Evolutionary conservation across 164 flowering plant genomes (phyloP), one percentile per base, ranked within the genome.

Genomic region (Magnolia officinalis): DNA sequence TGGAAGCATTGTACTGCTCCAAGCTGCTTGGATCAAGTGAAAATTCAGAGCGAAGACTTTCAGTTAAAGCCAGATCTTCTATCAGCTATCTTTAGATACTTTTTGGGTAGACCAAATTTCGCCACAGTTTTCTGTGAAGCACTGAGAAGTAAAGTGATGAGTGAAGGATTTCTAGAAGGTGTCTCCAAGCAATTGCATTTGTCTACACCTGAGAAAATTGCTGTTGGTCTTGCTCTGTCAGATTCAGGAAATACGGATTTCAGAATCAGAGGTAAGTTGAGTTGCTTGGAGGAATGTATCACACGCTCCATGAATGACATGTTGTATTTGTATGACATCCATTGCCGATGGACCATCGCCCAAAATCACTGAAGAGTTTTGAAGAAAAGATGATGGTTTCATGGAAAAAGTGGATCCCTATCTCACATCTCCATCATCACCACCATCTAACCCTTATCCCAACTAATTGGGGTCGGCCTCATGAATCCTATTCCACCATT

Each of bases 161-260:
- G 49, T 78, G 91, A 88, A 59, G 89, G 75, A 31, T 84, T 86
- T 82, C 85, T 93, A 66, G 88, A 76, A 72, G 85, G 84, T 79
- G 78, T 96, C 13, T 90, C 86, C 20, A 83, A 81, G 78, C 86
- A 85, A 4, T 76, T 94, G 55, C 81, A 80, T 31, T 81, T 96
- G 76, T 85, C 98, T 20, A 73, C 78, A 23, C 72, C 88, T 78
- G 98, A 96, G 81, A 94, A 87, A 83, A 87, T 94, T 82, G 87
- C 82, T 26, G 51, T 91, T 80, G 98, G 95, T 78, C 92, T 96
- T 83, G 98, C 98, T 72, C 82, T 96, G 81, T 85, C 93, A 23
- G 94, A 94, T 71, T 88, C 93, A 8, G 92, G 91, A 67, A 85
- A 88, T 69, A 76, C 55, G 66, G 91, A 87, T 21, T 55, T 84